Base-by-base conservation (phyloP, 495 filamentous ascomycete species). In the Hypoxylon subgilvum region DNA sequence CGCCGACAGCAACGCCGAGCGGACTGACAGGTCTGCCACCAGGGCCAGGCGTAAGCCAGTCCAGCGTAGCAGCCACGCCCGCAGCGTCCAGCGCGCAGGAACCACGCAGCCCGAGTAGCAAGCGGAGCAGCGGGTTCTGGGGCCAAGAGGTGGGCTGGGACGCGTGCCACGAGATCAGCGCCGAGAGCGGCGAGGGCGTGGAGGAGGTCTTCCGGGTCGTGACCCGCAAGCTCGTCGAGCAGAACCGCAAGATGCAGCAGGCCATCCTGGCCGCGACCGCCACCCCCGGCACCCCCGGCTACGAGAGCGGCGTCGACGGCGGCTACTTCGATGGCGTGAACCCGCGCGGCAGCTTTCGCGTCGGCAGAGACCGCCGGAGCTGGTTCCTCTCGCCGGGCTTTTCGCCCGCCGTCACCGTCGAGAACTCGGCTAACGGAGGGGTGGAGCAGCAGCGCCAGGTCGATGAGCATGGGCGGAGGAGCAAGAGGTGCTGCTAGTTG, bases 121-220 rank as follows among this genome's bases (percentile, higher is more conserved):
- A 95, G 69, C 83, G 91, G 28, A 89, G 84, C 57, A 88, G 84
- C 28, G 90, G 88, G 4, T 92, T 95, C 68, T 96, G 91, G 91
- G 89, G 88, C 1, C 89, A 94, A 66, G 91, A 96, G 63, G 86
- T 90, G 6, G 91, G 91, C 8, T 96, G 92, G 92, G 92, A 96
- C 67, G 93, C 90, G 58, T 97, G 93, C 66, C 93, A 97, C 73
- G 93, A 98, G 76, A 93, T 98, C 63, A 91, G 86, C 64, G 92
- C 93, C 17, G 90, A 92, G 78, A 90, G 89, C 68, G 94, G 94
- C 13, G 93, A 97, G 76, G 93, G 93, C 2, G 91, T 98, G 8
- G 94, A 98, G 45, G 94, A 98, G 76, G 93, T 98, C 0, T 98
- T 98, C 63, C 83, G 92, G 0, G 93, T 97, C 13, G 94, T 97